Evolutionary conservation across 805 yeast species (phyloP).

Genomic region (Candida tallmaniae): DNA sequence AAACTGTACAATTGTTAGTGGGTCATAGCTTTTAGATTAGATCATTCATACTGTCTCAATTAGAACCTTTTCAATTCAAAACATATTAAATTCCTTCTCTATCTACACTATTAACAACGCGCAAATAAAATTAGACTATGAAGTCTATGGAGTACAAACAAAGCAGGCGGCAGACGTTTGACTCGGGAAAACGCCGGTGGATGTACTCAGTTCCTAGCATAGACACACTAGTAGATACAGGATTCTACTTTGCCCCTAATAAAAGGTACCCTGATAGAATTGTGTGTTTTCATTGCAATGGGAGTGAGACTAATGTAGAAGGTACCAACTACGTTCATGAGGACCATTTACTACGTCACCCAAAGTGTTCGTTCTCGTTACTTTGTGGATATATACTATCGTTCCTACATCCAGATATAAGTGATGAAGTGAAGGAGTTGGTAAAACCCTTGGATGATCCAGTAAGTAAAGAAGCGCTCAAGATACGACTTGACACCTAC

Average conservation of each 20-base stretch:
- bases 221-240: constrained; percentile 45
- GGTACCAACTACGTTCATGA: constrained; percentile 15
- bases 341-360: constrained; percentile 16
- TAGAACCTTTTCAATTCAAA: too few species aligned
- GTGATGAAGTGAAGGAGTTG: constrained; percentile 10
- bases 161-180: constrained; percentile 18
- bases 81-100: too few species aligned
- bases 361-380: constrained; percentile 16
- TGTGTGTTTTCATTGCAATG: constrained; percentile 55
- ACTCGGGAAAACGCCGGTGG: constrained; percentile 19
- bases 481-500: constrained; percentile 38
- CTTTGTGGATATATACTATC: constrained; percentile 5
- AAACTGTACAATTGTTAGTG: constrained; percentile 90
- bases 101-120: too few species aligned
- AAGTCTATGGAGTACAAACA: constrained; percentile 18
- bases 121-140: too few species aligned
- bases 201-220: constrained; percentile 13
- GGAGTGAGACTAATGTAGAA: constrained; percentile 21
- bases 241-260: constrained; percentile 57
- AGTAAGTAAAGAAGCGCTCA: constrained; percentile 19
- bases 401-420: background rate
- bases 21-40: constrained; percentile 47
- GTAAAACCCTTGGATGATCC: constrained; percentile 27
- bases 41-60: too few species aligned
- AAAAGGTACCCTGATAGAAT: constrained; percentile 44